Conservation (phyloP, 768 basidiomycete species). For the Tulasnella sp. region DNA sequence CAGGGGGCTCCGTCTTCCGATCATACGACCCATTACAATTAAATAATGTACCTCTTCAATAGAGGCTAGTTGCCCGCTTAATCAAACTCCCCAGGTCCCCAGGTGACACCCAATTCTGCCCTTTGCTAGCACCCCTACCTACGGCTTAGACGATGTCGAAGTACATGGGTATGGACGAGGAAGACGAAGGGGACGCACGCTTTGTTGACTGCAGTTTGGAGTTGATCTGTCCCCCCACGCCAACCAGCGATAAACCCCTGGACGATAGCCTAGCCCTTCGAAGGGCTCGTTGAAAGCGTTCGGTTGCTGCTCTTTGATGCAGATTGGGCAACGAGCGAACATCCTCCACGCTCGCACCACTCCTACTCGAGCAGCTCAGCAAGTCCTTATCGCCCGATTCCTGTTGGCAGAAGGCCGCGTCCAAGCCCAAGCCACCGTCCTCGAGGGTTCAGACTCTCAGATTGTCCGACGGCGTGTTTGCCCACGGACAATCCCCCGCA, state of each 20-base stretch:
- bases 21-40: too few relatives aligned
- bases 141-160: background rate
- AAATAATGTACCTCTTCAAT: too few relatives aligned
- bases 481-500: too few relatives aligned
- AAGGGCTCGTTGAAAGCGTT: background rate
- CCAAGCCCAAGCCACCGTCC: too few relatives aligned
- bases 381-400: too few relatives aligned
- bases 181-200: background rate
- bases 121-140: background rate
- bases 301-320: background rate
- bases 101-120: background rate
- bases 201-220: constrained; percentile 3
- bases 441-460: too few relatives aligned
- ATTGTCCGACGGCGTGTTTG: too few relatives aligned
- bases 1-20: too few relatives aligned
- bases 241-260: background rate
- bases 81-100: background rate
- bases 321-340: background rate
- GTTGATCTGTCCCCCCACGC: background rate
- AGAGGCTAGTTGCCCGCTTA: too few relatives aligned
- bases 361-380: too few relatives aligned
- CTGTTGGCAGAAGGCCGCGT: background rate
- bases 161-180: background rate
- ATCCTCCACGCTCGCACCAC: background rate
- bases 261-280: background rate